phyloP scores from a whole-genome alignment of 345 rosid genomes.

The Salix udensis region DNA sequence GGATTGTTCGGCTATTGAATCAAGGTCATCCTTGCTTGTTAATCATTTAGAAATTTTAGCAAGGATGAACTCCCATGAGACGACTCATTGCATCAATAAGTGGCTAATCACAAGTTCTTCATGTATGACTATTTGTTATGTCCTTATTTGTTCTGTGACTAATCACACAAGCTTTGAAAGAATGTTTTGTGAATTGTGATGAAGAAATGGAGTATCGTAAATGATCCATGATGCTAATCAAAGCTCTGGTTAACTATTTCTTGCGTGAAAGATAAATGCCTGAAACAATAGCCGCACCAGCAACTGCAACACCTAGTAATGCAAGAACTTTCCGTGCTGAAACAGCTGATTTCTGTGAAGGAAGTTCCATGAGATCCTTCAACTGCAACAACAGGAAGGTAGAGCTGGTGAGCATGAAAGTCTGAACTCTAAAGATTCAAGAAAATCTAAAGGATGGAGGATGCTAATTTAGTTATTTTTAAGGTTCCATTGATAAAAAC shows the following conservation, averaged over 20 bases:
- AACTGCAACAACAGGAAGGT: conserved; percentile 35
- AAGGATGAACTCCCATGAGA: not conserved
- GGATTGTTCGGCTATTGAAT: not conserved
- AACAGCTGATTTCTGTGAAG: conserved; percentile 39
- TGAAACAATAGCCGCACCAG: conserved; percentile 65
- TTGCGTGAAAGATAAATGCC: conserved; percentile 59
- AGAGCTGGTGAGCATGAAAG: not conserved
- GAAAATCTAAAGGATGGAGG: not conserved
- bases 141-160: not conserved
- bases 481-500: not conserved
- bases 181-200: not conserved
- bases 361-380: conserved; percentile 67
- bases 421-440: not conserved
- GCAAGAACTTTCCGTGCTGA: conserved; percentile 51
- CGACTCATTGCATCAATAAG: not conserved
- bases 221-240: not conserved
- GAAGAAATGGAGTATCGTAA: not conserved
- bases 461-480: not conserved
- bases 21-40: not conserved
- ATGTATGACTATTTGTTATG: not conserved
- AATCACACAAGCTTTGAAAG: too few species aligned
- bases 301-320: conserved; percentile 61
- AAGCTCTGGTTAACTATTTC: conserved; percentile 29
- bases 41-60: not conserved
- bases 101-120: too few species aligned